Percentiles rank a stretch among this genome's conserved stretches.
phyloP scores from a whole-genome alignment of 768 basidiomycete genomes.

The Ephemerocybe angulata region DNA sequence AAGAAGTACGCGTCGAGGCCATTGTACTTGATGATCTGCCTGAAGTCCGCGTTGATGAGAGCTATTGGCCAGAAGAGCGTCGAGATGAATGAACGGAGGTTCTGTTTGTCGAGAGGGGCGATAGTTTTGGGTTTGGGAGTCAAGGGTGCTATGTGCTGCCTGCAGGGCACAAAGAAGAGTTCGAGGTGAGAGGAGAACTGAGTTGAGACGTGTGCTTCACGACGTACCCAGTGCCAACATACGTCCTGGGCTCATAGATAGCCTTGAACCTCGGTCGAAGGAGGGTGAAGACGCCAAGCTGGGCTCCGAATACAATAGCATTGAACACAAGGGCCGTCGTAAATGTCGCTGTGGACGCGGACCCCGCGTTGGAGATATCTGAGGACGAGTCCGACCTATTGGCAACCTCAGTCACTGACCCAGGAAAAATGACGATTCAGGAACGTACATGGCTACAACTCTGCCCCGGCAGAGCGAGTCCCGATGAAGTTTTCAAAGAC shows the following conservation, averaged over 20 bases:
- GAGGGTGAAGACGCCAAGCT: conserved; percentile 77
- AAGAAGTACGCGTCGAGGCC: conserved; percentile 94
- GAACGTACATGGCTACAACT: too few relatives aligned
- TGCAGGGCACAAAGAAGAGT: conserved; percentile 20
- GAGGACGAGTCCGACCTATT: conserved; percentile 31
- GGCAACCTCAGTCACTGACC: not conserved
- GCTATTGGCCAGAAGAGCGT: conserved; percentile 62
- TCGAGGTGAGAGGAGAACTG: not conserved
- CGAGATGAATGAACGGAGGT: not conserved
- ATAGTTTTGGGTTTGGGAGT: not conserved
- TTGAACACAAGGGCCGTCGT: conserved; percentile 85
- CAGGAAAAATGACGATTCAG: too few relatives aligned
- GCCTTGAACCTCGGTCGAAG: conserved; percentile 80
- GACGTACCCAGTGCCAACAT: conserved; percentile 43
- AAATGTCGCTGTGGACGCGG: conserved; percentile 76
- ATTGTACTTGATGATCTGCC: conserved; percentile 60
- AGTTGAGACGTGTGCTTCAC: not conserved
- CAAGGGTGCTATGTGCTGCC: conserved; percentile 58
- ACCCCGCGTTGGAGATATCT: conserved; percentile 36
- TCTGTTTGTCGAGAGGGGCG: not conserved
- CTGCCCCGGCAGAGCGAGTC: too few relatives aligned
- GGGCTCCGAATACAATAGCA: conserved; percentile 61
- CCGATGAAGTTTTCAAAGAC: too few relatives aligned
- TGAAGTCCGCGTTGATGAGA: conserved; percentile 59
- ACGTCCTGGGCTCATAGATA: conserved; percentile 87